phyloP scores from a whole-genome alignment of 257 asterid genomes.

The Ophiorrhiza pumila region DNA sequence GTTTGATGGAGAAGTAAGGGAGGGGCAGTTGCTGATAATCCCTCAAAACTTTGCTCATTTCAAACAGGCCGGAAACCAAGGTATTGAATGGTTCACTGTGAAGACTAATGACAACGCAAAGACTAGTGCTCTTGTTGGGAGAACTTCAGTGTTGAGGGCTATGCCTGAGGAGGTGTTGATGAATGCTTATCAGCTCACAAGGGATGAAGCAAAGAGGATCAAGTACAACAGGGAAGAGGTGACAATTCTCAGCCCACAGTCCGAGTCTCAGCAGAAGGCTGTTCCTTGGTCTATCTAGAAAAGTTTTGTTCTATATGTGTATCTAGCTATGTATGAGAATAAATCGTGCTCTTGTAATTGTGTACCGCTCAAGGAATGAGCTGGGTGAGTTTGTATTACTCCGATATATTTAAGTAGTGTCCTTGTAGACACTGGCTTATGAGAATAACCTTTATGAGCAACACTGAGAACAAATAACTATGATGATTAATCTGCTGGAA shows the following conservation, averaged over 20 bases:
- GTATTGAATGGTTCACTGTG: conserved; percentile 55
- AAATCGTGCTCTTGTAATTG: neutral
- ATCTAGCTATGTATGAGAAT: neutral
- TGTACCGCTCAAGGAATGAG: neutral
- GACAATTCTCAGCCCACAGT: conserved; percentile 12
- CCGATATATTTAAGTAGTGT: neutral
- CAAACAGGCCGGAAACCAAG: conserved; percentile 47
- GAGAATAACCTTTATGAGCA: too few relatives aligned
- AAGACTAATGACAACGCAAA: conserved; percentile 56
- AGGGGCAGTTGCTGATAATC: conserved; percentile 49
- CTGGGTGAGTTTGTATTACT: neutral
- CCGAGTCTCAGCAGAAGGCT: conserved; percentile 1
- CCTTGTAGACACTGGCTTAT: too few relatives aligned
- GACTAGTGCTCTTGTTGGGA: conserved; percentile 44
- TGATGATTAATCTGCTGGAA: too few relatives aligned
- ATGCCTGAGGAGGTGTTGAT: conserved; percentile 59
- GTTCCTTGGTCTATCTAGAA: neutral
- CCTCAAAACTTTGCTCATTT: conserved; percentile 52
- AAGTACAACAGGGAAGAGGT: conserved; percentile 52
- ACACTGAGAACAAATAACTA: too few relatives aligned
- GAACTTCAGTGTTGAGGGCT: conserved; percentile 39
- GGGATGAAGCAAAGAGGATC: conserved; percentile 40
- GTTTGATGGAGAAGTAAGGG: conserved; percentile 46
- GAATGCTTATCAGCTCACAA: conserved; percentile 35
- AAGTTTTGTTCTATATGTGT: neutral